A percentile compares a stretch with the other conserved stretches of the same genome.
phyloP scores from a whole-genome alignment of 1,284 basidiomycete species.

The Ceratobasidium sp. region DNA sequence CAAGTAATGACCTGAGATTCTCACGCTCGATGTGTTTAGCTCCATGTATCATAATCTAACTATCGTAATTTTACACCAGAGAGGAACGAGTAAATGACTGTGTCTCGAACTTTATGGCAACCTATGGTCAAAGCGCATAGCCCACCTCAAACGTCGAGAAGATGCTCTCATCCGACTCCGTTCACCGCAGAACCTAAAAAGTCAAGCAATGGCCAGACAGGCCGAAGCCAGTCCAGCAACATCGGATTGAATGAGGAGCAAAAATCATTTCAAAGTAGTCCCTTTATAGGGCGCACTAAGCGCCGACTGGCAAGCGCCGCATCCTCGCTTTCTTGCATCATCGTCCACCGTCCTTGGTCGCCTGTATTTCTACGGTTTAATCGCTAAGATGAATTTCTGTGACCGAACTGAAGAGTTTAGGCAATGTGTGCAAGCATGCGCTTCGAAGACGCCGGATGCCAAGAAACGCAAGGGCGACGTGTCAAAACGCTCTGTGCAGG shows the following conservation, averaged over 20 bases:
- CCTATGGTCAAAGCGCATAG: conserved; percentile 59
- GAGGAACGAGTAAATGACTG: conserved; percentile 68
- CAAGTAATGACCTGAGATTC: conserved; percentile 55
- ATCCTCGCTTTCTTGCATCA: conserved; percentile 36
- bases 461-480: conserved; percentile 59
- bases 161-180: conserved; percentile 33
- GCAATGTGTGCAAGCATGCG: conserved; percentile 57
- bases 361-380: conserved; percentile 28
- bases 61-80: conserved; percentile 60
- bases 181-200: conserved; percentile 23
- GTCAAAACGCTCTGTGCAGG: conserved; percentile 49
- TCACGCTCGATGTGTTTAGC: background rate
- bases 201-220: conserved; percentile 36
- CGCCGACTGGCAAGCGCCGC: conserved; percentile 27
- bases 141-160: conserved; percentile 78
- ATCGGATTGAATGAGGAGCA: conserved; percentile 53
- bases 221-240: conserved; percentile 35
- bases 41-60: conserved; percentile 76
- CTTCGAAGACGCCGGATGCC: conserved; percentile 50
- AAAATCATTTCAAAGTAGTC: conserved; percentile 25
- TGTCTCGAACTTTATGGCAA: conserved; percentile 75
- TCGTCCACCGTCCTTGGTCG: conserved; percentile 13
- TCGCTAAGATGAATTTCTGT: conserved; percentile 11
- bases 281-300: conserved; percentile 15
- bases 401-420: conserved; percentile 69